phyloP scores from a whole-genome alignment of 2,329 filamentous ascomycete genomes.

The Atkinsonella hypoxylon region DNA sequence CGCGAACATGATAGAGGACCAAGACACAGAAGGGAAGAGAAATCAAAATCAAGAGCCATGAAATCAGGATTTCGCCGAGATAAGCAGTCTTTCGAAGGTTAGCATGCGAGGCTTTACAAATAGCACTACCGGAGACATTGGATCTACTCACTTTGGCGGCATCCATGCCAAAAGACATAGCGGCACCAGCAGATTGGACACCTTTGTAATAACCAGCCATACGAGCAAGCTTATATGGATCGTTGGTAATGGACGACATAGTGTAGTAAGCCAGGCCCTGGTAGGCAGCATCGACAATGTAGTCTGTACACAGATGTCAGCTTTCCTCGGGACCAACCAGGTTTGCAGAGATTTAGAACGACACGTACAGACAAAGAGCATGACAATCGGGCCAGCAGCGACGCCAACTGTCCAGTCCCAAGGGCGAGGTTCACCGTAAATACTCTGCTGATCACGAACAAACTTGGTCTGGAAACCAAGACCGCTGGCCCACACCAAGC shows the following conservation, averaged over 20 bases:
- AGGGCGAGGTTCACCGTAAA: constrained; percentile 11
- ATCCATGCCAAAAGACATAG: constrained; percentile 30
- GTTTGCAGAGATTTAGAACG: no score
- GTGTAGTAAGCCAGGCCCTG: constrained; percentile 56
- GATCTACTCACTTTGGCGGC: constrained; percentile 15
- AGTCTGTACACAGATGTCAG: constrained; percentile 10
- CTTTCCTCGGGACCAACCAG: no score
- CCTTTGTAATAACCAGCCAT: constrained; percentile 74
- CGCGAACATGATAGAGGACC: constrained; percentile 3
- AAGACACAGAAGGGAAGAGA: constrained; percentile 4
- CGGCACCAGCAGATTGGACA: constrained; percentile 65
- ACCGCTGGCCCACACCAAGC: constrained; percentile 58
- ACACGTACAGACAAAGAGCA: constrained; percentile 13
- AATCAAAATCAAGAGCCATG: constrained; percentile 3
- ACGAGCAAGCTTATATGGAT: constrained; percentile 59
- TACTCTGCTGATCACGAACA: constrained; percentile 7
- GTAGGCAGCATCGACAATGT: constrained; percentile 15
- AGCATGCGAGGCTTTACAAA: background rate
- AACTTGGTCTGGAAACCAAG: constrained; percentile 55
- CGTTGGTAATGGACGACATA: constrained; percentile 66
- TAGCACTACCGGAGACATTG: no score
- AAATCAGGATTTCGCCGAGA: constrained; percentile 5
- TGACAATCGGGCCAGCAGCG: constrained; percentile 14
- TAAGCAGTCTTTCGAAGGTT: constrained; percentile 2
- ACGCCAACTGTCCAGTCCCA: constrained; percentile 16